Percentiles rank a stretch among this genome's conserved stretches.
Evolutionary conservation across 345 rosid genomes (phyloP).

Genomic region (Camelina sativa): DNA sequence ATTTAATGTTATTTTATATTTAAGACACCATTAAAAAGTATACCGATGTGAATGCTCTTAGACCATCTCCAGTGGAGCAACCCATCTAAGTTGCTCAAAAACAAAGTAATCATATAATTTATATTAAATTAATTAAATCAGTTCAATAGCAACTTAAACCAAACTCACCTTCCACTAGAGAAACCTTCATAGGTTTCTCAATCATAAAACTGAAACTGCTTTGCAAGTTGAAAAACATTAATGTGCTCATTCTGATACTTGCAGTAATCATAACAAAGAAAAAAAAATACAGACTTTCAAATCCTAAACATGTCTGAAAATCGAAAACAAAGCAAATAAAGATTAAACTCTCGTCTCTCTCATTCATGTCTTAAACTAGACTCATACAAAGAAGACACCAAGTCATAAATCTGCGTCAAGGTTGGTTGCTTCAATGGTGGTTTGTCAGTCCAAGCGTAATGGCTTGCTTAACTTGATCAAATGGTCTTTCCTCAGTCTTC

Average conservation of each 20-base stretch:
- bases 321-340: neutral
- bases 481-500: slow-evolving; percentile 44
- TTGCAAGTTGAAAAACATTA: too few species aligned
- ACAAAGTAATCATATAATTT: too few species aligned
- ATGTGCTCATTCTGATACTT: neutral
- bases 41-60: too few species aligned
- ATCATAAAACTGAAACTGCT: too few species aligned
- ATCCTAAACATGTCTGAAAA: neutral
- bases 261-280: neutral
- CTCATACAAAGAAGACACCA: slow-evolving; percentile 50
- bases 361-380: slow-evolving; percentile 42
- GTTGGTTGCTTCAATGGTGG: slow-evolving; percentile 53
- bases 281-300: neutral
- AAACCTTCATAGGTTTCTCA: too few species aligned
- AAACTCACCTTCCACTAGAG: too few species aligned
- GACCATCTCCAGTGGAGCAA: too few species aligned
- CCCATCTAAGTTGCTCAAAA: too few species aligned
- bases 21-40: too few species aligned
- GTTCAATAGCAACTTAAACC: too few species aligned
- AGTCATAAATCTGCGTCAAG: slow-evolving; percentile 52
- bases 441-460: slow-evolving; percentile 61
- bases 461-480: slow-evolving; percentile 60
- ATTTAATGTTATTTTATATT: too few species aligned
- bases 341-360: neutral
- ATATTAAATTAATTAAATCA: too few species aligned